These are phyloP conservation scores for Aegilops bicornis DNA, from an alignment of 176 grass and related monocot species.

Conservation along the genomic window DNA sequence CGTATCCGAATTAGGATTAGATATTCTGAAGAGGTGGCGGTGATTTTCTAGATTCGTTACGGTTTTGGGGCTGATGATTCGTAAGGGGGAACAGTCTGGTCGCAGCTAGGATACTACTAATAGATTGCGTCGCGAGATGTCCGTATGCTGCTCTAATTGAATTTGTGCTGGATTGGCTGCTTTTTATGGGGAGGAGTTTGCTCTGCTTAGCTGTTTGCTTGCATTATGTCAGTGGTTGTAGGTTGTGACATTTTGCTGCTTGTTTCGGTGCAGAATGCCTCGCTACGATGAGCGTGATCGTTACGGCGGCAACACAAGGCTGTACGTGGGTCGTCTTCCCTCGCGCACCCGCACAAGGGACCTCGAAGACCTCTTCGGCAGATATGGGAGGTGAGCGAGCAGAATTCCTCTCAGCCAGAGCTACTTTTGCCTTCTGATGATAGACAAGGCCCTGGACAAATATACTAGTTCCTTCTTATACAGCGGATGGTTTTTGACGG, in stretches of 20 bases:
- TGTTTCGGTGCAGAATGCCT: constrained; percentile 65
- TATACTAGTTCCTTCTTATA: background rate
- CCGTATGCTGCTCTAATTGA: background rate
- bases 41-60: background rate
- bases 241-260: background rate
- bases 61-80: background rate
- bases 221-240: background rate
- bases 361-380: constrained; percentile 78
- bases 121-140: background rate
- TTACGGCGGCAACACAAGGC: constrained; percentile 54
- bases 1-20: background rate
- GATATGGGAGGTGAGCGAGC: constrained; percentile 86
- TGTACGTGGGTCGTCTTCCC: constrained; percentile 87
- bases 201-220: background rate
- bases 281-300: constrained; percentile 70
- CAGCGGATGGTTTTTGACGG: background rate
- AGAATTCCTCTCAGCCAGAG: background rate
- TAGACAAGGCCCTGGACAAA: background rate
- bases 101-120: background rate
- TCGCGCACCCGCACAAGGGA: constrained; percentile 71
- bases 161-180: background rate
- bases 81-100: background rate
- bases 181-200: background rate
- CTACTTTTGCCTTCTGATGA: background rate
- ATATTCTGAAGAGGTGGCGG: background rate